A percentile compares a stretch with the other conserved stretches of the same genome.
Evolutionary conservation across 768 basidiomycete species (phyloP).

Genomic region (Podaxis mareebaensis): DNA sequence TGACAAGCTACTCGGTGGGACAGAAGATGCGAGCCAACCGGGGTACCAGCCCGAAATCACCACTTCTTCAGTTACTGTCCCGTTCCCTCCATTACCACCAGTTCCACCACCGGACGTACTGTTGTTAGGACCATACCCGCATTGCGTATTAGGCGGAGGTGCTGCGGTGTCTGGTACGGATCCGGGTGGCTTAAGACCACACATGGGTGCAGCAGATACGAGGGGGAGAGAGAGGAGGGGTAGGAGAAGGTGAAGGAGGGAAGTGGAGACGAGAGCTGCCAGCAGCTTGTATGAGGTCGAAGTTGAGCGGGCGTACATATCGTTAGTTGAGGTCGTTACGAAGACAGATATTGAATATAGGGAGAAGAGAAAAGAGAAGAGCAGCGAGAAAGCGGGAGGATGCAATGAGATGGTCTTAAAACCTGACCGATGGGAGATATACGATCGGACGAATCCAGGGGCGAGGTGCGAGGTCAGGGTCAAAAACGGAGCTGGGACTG

Average conservation of each 20-base stretch:
- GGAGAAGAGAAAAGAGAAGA: not conserved
- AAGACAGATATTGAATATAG: not conserved
- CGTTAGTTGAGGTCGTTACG: not conserved
- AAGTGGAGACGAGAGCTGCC: constrained; percentile 24
- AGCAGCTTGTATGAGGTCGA: constrained; percentile 26
- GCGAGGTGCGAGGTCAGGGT: not conserved
- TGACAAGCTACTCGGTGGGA: constrained; percentile 38
- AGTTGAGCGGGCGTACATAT: constrained; percentile 9
- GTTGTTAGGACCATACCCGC: constrained; percentile 1
- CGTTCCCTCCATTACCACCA: not conserved
- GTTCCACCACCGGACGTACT: constrained; percentile 1
- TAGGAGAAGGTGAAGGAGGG: constrained; percentile 2
- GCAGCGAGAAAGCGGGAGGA: constrained; percentile 1
- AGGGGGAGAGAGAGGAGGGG: constrained; percentile 16
- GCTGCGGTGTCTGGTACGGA: constrained; percentile 7
- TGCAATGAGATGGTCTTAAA: too few relatives aligned
- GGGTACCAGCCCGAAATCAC: constrained; percentile 13
- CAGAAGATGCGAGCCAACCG: constrained; percentile 9
- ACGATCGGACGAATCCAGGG: not conserved
- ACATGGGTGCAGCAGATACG: constrained; percentile 30
- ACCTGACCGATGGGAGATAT: too few relatives aligned
- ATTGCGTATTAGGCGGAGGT: not conserved
- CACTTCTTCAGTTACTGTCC: not conserved
- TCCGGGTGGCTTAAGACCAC: constrained; percentile 34
- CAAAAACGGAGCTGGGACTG: not conserved